Evolutionary conservation across 2,329 filamentous ascomycete species (phyloP), one percentile per base, ranked within the genome.

Genomic region (Cercospora beticola): DNA sequence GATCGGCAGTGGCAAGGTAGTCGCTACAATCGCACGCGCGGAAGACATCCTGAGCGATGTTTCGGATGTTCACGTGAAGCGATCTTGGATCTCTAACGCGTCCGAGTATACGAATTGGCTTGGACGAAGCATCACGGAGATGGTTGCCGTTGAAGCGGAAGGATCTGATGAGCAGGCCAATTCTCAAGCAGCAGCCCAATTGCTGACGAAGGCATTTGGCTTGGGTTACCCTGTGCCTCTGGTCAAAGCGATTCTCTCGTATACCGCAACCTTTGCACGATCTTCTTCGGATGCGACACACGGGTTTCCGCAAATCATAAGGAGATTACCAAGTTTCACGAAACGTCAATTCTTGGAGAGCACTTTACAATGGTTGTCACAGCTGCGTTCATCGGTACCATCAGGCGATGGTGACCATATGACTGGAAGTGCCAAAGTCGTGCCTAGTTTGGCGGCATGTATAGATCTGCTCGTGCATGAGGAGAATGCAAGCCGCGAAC

Each of bases 61-160:
- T 1, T 54, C 31, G 21, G 74, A 74, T 18, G 26, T 5, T 16
- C 46, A 36, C 9, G 18, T 56, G 9, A 89, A 79, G 86, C 86
- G 5, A 71, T 84, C 2, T 0, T 96, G 92, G 92, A 75, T 92
- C 36, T 84, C 87, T 0, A 85, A 89, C 71, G 90, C 90, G 3
- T 82, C 82, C 28, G 78, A 84, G 18, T 97, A 92, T 80, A 86
- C 87, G 12, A 80, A 80, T 31, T 97, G 93, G 93, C 79, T 97
- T 46, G 90, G 89, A 2, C 80, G 79, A 14, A 92, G 89, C 76
- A 83, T 95, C 61, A 82, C 79, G 14, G 18, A 30, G 16, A 49
- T 58, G 28, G 12, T 10, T 10, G 9, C 23, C 5, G 18, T 16
- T 10, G 57, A 8, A 46, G 43, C 3, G n/a, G 58, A 57, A 16